These are phyloP conservation scores for Kodamaea fungicola DNA, from an alignment of 1,139 yeast species.

Conservation along the genomic window DNA sequence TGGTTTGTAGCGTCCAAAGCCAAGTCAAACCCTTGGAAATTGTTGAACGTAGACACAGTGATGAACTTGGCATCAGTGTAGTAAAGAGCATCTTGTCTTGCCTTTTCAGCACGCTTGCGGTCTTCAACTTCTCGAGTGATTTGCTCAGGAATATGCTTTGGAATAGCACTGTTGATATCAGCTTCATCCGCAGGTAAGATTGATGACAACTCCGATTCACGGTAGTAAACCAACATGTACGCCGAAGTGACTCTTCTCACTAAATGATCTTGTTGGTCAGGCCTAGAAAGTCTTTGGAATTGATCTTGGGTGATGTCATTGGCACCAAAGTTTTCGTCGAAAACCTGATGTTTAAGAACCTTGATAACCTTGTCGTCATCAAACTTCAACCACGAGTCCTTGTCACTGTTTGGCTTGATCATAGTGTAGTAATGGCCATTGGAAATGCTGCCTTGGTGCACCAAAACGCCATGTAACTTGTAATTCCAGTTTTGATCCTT, in stretches of 20 bases:
- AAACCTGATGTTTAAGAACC: constrained; percentile 79
- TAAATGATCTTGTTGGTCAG: constrained; percentile 61
- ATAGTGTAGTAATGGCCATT: constrained; percentile 96
- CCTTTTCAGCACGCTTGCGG: constrained; percentile 53
- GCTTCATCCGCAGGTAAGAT: constrained; percentile 58
- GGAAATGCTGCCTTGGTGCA: constrained; percentile 92
- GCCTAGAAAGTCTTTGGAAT: constrained; percentile 48
- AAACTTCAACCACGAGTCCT: constrained; percentile 80
- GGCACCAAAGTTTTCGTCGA: constrained; percentile 91
- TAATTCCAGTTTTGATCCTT: constrained; percentile 67
- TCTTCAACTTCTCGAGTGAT: constrained; percentile 61
- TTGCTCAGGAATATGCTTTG: constrained; percentile 64
- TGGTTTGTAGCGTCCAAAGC: constrained; percentile 55
- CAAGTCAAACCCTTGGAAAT: constrained; percentile 73
- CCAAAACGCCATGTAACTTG: constrained; percentile 86
- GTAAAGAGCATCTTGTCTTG: constrained; percentile 75
- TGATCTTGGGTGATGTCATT: constrained; percentile 50
- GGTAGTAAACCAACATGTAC: constrained; percentile 91
- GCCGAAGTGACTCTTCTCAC: constrained; percentile 87
- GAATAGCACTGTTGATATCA: constrained; percentile 45
- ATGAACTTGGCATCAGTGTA: constrained; percentile 61
- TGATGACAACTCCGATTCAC: constrained; percentile 56
- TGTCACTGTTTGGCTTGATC: constrained; percentile 68
- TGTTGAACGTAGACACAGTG: constrained; percentile 48
- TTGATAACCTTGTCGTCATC: constrained; percentile 94